Conservation (phyloP, 352 stramenopile genomes). For the Blastocystis sp. region DNA sequence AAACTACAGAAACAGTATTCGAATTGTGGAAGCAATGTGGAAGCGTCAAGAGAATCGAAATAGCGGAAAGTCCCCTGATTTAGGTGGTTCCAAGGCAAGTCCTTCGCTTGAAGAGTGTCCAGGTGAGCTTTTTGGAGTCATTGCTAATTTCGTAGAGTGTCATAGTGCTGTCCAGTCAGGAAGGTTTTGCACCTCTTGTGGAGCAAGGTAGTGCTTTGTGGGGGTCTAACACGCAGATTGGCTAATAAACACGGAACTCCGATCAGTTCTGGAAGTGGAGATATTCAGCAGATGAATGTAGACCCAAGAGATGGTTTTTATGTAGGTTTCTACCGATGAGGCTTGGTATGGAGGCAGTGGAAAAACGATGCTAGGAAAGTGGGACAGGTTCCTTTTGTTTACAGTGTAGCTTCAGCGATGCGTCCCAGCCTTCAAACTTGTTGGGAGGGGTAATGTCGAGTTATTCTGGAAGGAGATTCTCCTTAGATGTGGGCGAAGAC, state of each 20-base stretch:
- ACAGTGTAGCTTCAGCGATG: not conserved
- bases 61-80: not conserved
- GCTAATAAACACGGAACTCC: not conserved
- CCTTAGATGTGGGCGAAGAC: not conserved
- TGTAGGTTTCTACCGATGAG: not conserved
- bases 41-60: slow-evolving; percentile 11
- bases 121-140: not conserved
- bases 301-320: not conserved
- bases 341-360: not conserved
- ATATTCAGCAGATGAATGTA: not conserved
- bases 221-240: not conserved
- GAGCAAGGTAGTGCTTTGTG: not conserved
- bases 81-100: not conserved
- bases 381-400: not conserved
- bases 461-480: slow-evolving; percentile 14
- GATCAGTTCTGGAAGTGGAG: not conserved
- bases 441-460: not conserved
- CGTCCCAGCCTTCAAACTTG: not conserved
- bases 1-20: too few relatives aligned
- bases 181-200: not conserved
- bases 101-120: slow-evolving; percentile 11
- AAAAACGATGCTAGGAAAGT: not conserved
- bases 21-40: slow-evolving; percentile 9
- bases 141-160: slow-evolving; percentile 24
- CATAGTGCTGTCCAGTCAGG: not conserved